Percentiles rank a stretch among this genome's conserved stretches.
Evolutionary conservation across 2,329 filamentous ascomycete species (phyloP).

Genomic region (Zymoseptoria tritici): DNA sequence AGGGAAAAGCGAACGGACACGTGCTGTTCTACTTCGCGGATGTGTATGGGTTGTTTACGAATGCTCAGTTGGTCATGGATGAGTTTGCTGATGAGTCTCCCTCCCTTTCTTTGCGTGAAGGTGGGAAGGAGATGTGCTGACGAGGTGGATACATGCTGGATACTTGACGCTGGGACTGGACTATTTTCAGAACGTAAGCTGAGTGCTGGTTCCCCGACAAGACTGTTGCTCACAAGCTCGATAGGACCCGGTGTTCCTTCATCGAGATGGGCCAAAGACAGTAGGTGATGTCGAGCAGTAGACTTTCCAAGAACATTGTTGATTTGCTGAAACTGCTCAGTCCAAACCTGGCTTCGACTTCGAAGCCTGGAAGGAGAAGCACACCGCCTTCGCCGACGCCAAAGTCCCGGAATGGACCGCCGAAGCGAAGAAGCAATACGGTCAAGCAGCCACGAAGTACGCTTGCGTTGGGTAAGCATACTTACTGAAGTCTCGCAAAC

Average conservation of each 20-base stretch:
- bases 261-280: constrained; percentile 23
- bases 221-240: not conserved
- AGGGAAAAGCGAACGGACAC: constrained; percentile 14
- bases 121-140: not conserved
- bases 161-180: constrained; percentile 16
- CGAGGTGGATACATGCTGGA: constrained; percentile 13
- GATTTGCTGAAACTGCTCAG: too few relatives aligned
- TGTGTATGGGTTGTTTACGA: constrained; percentile 19
- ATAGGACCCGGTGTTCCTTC: constrained; percentile 16
- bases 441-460: constrained; percentile 30
- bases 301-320: too few relatives aligned
- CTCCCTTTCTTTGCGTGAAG: not conserved
- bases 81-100: constrained; percentile 11
- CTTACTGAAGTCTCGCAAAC: not conserved
- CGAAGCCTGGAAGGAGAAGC: constrained; percentile 43
- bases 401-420: constrained; percentile 41
- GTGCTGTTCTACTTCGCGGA: constrained; percentile 19
- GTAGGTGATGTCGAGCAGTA: not conserved
- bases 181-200: constrained; percentile 16
- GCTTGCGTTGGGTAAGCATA: constrained; percentile 33
- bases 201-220: not conserved
- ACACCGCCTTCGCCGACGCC: constrained; percentile 37
- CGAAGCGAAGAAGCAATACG: constrained; percentile 33
- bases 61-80: constrained; percentile 19
- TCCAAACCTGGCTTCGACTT: constrained; percentile 39